A percentile compares a stretch with the other conserved stretches of the same genome.
Evolutionary conservation across 345 rosid genomes (phyloP).

Genomic region (Populus davidiana): DNA sequence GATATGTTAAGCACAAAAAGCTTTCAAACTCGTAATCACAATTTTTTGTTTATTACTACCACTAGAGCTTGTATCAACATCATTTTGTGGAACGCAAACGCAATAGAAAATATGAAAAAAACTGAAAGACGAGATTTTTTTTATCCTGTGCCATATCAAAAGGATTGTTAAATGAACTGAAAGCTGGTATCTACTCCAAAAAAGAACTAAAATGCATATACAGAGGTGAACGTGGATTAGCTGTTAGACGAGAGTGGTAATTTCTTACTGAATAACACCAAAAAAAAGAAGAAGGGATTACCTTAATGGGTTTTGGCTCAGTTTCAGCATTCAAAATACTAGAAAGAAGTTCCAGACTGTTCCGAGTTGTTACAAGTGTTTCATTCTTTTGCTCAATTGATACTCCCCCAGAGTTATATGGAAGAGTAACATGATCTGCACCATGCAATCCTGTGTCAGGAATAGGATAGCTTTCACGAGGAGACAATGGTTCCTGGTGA

Average conservation of each 20-base stretch:
- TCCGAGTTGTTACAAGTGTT: constrained; percentile 51
- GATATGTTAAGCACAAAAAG: too few relatives aligned
- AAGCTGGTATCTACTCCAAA: background rate
- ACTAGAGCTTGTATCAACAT: background rate
- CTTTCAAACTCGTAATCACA: background rate
- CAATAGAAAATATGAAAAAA: background rate
- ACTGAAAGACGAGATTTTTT: background rate
- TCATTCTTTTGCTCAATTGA: constrained; percentile 61
- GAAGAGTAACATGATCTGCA: constrained; percentile 25
- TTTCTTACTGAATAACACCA: background rate
- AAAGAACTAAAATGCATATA: background rate
- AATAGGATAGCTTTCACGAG: constrained; percentile 52
- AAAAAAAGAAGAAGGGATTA: constrained; percentile 19
- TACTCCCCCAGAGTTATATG: constrained; percentile 36
- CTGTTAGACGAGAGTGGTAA: background rate
- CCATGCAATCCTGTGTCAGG: constrained; percentile 35
- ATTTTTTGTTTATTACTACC: background rate
- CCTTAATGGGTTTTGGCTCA: constrained; percentile 52
- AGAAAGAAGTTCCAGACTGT: constrained; percentile 74
- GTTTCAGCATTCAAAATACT: constrained; percentile 62
- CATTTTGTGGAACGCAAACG: background rate
- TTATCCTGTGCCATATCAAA: background rate
- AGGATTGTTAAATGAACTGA: background rate
- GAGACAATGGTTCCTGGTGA: constrained; percentile 50
- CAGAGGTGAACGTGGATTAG: background rate